These are phyloP conservation scores for Chalciporus sp. DNA, from an alignment of 1,284 basidiomycete species.

Conservation along the genomic window DNA sequence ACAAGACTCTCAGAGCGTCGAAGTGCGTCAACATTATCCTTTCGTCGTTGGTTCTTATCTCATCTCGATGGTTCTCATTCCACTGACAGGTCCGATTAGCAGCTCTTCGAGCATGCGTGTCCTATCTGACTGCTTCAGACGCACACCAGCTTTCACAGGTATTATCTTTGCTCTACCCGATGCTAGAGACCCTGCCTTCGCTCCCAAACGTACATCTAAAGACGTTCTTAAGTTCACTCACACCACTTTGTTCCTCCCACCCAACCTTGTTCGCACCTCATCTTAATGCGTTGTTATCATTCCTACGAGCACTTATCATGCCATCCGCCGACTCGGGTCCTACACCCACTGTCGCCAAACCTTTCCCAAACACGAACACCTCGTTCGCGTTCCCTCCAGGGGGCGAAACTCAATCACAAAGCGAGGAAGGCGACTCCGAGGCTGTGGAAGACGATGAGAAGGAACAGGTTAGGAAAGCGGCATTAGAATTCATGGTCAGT, in stretches of 20 bases:
- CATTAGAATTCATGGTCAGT: constrained; percentile 78
- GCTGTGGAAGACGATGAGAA: constrained; percentile 53
- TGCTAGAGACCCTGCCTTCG: constrained; percentile 65
- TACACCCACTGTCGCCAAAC: constrained; percentile 70
- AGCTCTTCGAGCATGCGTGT: constrained; percentile 59
- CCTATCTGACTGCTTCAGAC: constrained; percentile 63
- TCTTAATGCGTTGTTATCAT: constrained; percentile 60
- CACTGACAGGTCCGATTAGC: constrained; percentile 49
- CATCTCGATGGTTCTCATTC: background rate
- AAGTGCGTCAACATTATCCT: constrained; percentile 46
- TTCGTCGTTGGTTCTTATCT: constrained; percentile 28
- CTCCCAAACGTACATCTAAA: constrained; percentile 58
- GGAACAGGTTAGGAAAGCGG: constrained; percentile 61
- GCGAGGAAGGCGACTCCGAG: constrained; percentile 39
- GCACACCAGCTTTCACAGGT: constrained; percentile 57
- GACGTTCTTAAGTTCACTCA: constrained; percentile 68
- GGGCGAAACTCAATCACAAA: constrained; percentile 19
- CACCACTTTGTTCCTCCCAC: constrained; percentile 68
- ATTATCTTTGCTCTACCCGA: constrained; percentile 58
- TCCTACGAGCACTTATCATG: constrained; percentile 66
- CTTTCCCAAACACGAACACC: constrained; percentile 49
- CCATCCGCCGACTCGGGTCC: constrained; percentile 68
- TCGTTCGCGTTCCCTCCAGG: constrained; percentile 59
- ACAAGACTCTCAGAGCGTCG: constrained; percentile 60
- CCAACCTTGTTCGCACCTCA: constrained; percentile 71